Base-by-base conservation (phyloP, 805 yeast genomes). In the Ogataea haglerorum region DNA sequence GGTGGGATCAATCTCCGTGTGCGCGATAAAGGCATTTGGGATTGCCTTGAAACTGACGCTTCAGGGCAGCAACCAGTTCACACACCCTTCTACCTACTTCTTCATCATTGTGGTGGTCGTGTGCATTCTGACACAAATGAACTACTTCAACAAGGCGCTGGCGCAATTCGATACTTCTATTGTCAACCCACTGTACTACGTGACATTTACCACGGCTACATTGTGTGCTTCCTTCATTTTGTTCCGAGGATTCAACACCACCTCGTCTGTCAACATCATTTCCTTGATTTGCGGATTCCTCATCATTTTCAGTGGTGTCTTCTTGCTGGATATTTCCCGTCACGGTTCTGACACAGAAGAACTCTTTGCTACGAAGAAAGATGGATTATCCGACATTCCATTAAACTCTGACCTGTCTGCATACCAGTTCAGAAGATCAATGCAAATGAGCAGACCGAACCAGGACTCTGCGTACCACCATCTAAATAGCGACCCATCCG, bases 91-190 rank as follows among this genome's bases (percentile, higher is more conserved):
- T 25, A 88, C 96, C 0, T 88, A 89, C 57, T 69, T 89, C 42
- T 88, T 88, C 70, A 75, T 86, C 25, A 51, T 75, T 22, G 89
- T 86, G 17, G 95, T 88, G 42, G 85, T 70, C 7, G 73, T 83
- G 30, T 88, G 96, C 64, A 89, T 88, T 51, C 55, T 85, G 54
- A 86, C 95, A 5, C 96, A 88, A 64, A 88, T 88, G 96, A 88
- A 86, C 68, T 88, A 85, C 61, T 86, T 88, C 71, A 88, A 88
- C 72, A 89, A 86, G 68, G 96, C 96, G 0, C 72, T 88, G 57
- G 96, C 90, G 53, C 95, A 86, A 62, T 88, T 88, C 55, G 96
- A 89, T 60, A 88, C 96, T 5, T 85, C 95, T 0, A 85, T 88
- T 52, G 96, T 88, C 41, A 88, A 88, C 62, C 96, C 96, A 23